Base-by-base conservation (phyloP, 2,329 filamentous ascomycete species). In the Zelopaecilomyces penicillatus region DNA sequence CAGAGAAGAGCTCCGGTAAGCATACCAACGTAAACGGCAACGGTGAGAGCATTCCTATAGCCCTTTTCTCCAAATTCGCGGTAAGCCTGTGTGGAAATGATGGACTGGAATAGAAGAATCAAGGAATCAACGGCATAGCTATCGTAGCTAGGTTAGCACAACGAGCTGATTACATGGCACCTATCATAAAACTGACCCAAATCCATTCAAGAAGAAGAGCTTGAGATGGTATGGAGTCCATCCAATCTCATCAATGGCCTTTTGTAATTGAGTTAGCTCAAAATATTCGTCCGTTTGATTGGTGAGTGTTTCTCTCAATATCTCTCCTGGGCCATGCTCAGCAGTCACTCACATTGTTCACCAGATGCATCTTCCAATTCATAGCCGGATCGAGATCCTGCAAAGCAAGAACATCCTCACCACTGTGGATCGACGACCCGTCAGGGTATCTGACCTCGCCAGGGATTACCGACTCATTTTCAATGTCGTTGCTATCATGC, bases 301-400 rank as follows among this genome's bases (percentile, higher is more conserved):
- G 19, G 19, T 19, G 19, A 19, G 19, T 19, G 19, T 19, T 19
- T 19, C 19, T 19, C 19, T 19, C 19, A 19, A 19, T 19, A 19
- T 19, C 19, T 19, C 19, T 19, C 19, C 3, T 3, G 19, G 19
- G 19, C 19, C 19, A 19, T 19, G 19, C 19, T 19, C 19, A 19
- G 19, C 19, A 19, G 26, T 39, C 43, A 53, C 74, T 63, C 54
- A 78, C 78, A 60, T 85, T 75, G 57, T 85, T 86, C 48, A 85
- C 74, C 29, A 85, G 66, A 52, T 80, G 73, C 79, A 85, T 85
- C 60, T 85, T 85, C 35, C 73, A 73, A 53, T 77, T 76, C 37
- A 85, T 63, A 1, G 74, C 78, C 4, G 78, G 76, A 55, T 85
- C 80, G 29, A 76, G 63, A 54, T 76, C 70, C 59, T 83, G 75